Conservation (phyloP, 768 basidiomycete species). For the Kwoniella newhampshirensis region DNA sequence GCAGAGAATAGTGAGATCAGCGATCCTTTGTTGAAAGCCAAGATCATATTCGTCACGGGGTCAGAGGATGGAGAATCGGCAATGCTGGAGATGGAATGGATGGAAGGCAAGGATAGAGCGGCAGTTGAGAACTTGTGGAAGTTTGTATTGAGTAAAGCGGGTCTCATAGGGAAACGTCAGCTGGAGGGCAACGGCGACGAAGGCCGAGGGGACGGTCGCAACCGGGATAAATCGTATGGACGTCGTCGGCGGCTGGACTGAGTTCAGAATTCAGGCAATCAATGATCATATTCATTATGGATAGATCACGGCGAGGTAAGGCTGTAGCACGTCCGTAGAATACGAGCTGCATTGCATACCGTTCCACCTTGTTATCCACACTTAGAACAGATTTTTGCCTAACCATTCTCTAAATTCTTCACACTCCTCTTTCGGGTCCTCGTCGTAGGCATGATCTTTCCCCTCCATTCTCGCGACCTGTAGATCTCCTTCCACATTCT, state of each 20-base stretch:
- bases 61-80: conserved; percentile 3
- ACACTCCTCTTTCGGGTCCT: conserved; percentile 39
- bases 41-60: conserved; percentile 13
- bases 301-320: too few relatives aligned
- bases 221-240: too few relatives aligned
- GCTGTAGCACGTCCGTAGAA: too few relatives aligned
- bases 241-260: too few relatives aligned
- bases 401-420: conserved; percentile 40
- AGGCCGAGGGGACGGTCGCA: neutral
- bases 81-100: conserved; percentile 30
- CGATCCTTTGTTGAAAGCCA: conserved; percentile 13
- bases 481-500: conserved; percentile 14
- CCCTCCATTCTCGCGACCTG: conserved; percentile 27
- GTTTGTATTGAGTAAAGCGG: conserved; percentile 43
- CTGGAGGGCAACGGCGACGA: neutral
- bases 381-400: conserved; percentile 11
- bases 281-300: too few relatives aligned
- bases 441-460: conserved; percentile 45
- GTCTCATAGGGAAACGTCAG: conserved; percentile 11
- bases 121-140: conserved; percentile 45
- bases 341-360: too few relatives aligned
- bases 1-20: conserved; percentile 6
- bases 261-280: too few relatives aligned
- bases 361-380: too few relatives aligned
- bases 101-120: conserved; percentile 34